Conservation (phyloP, 1,139 yeast species). For the Yamadazyma friedrichii region DNA sequence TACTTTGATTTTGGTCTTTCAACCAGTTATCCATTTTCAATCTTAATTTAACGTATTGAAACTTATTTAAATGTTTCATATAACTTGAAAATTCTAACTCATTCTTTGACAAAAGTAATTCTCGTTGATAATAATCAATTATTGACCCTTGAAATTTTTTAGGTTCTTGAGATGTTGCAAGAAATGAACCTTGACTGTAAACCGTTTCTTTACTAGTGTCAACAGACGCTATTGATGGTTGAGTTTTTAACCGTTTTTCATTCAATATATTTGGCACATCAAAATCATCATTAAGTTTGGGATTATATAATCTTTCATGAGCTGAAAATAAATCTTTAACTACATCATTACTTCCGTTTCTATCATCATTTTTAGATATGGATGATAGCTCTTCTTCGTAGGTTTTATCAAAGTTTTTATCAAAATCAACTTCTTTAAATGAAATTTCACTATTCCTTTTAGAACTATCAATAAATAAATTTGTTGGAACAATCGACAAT, state of each 20-base stretch:
- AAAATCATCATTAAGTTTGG: conserved; percentile 8
- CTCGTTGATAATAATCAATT: conserved; percentile 53
- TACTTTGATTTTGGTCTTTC: conserved; percentile 11
- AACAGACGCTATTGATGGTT: conserved; percentile 14
- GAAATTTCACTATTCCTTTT: conserved; percentile 16
- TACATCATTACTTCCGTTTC: conserved; percentile 19
- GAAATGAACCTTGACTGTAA: conserved; percentile 5
- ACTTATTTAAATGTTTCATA: conserved; percentile 51
- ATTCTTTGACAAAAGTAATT: conserved; percentile 55
- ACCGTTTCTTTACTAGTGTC: conserved; percentile 15
- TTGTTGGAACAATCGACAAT: conserved; percentile 29
- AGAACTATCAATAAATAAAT: conserved; percentile 20
- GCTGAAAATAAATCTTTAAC: conserved; percentile 27
- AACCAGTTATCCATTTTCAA: conserved; percentile 24
- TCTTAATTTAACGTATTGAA: conserved; percentile 40
- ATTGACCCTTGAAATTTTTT: conserved; percentile 21
- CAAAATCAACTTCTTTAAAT: conserved; percentile 26
- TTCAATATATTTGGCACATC: conserved; percentile 12
- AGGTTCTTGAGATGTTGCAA: conserved; percentile 1
- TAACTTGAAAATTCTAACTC: conserved; percentile 64
- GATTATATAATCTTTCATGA: conserved; percentile 34
- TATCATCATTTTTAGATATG: conserved; percentile 1
- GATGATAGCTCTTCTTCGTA: neutral
- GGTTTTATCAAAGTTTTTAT: neutral
- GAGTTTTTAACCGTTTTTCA: conserved; percentile 11